Evolutionary conservation across 179 eudicot species (phyloP).

Genomic region (Nepenthes alata): DNA sequence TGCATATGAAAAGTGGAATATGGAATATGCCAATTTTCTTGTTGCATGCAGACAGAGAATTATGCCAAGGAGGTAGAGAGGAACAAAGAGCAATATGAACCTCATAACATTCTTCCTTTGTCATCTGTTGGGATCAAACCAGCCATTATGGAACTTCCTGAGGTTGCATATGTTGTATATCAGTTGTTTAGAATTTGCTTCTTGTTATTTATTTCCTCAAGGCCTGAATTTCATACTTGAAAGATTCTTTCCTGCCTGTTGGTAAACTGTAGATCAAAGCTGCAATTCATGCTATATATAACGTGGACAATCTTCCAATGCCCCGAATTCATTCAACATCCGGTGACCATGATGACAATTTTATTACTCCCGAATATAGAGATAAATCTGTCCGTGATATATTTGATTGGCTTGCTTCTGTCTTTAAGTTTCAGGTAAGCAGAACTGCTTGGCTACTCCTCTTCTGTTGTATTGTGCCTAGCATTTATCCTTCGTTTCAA

Average conservation of each 20-base stretch:
- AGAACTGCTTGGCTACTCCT: too few species aligned
- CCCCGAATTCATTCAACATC: conserved; percentile 24
- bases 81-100: conserved; percentile 61
- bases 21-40: too few species aligned
- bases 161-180: conserved; percentile 29
- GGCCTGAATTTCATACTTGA: background rate
- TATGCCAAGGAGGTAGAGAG: conserved; percentile 85
- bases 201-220: background rate
- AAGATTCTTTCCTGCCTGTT: background rate
- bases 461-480: too few species aligned
- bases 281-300: conserved; percentile 62
- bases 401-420: conserved; percentile 79
- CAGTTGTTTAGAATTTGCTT: background rate
- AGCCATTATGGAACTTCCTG: conserved; percentile 90
- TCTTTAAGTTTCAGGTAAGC: conserved; percentile 86
- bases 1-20: too few species aligned
- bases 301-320: conserved; percentile 52
- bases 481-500: too few species aligned
- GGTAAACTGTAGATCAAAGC: conserved; percentile 53
- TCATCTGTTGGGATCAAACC: conserved; percentile 68
- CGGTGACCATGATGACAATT: conserved; percentile 29
- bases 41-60: conserved; percentile 34
- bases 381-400: conserved; percentile 58
- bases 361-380: conserved; percentile 28
- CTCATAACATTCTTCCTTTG: conserved; percentile 87